phyloP scores from a whole-genome alignment of 768 basidiomycete species.

The Serendipita sp. region DNA sequence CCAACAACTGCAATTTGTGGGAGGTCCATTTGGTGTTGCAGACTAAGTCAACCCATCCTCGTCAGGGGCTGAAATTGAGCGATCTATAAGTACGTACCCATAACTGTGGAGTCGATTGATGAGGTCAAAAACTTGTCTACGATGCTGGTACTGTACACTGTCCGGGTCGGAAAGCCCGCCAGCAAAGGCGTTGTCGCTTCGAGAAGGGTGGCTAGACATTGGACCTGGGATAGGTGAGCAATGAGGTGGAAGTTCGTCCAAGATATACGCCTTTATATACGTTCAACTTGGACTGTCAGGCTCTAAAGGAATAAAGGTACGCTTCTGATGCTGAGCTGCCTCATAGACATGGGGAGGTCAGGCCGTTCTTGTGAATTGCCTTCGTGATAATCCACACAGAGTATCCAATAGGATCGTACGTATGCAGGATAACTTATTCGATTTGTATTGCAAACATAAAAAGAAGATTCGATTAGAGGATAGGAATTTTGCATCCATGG shows the following conservation, averaged over 20 bases:
- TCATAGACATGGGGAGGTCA: too few relatives aligned
- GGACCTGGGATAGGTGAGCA: not conserved
- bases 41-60: slow-evolving; percentile 21
- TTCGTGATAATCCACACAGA: too few relatives aligned
- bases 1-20: slow-evolving; percentile 66
- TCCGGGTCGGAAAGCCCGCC: not conserved
- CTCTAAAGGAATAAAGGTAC: too few relatives aligned
- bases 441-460: not conserved
- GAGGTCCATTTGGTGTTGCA: slow-evolving; percentile 52
- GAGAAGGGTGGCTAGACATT: not conserved
- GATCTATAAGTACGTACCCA: slow-evolving; percentile 32
- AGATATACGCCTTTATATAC: too few relatives aligned
- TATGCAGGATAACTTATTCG: not conserved
- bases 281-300: too few relatives aligned
- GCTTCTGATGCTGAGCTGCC: too few relatives aligned
- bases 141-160: not conserved
- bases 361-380: too few relatives aligned
- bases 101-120: slow-evolving; percentile 45
- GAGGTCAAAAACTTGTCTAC: slow-evolving; percentile 39
- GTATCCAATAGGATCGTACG: not conserved
- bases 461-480: not conserved
- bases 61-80: not conserved
- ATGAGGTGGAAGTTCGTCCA: too few relatives aligned
- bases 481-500: not conserved
- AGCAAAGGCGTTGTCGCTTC: not conserved